phyloP scores from a whole-genome alignment of 1,139 yeast species.

The Candida anutae region DNA sequence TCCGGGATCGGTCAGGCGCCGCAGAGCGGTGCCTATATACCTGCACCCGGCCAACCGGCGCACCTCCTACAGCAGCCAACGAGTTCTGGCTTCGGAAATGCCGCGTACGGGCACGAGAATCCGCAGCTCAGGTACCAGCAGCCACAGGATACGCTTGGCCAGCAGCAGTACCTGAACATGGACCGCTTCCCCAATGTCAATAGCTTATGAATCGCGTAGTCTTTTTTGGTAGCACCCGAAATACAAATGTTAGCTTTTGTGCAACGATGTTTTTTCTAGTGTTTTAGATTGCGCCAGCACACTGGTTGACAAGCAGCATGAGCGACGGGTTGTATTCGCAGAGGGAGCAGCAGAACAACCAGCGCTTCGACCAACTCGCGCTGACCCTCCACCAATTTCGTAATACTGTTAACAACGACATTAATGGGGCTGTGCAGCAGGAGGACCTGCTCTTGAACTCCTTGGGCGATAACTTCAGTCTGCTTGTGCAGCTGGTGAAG shows the following conservation, averaged over 20 bases:
- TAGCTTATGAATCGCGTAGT: conserved; percentile 6
- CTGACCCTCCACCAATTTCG: conserved; percentile 39
- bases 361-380: conserved; percentile 38
- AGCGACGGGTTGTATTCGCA: conserved; percentile 32
- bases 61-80: conserved; percentile 25
- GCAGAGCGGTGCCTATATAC: conserved; percentile 1
- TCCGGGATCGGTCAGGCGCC: conserved; percentile 5
- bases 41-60: conserved; percentile 4
- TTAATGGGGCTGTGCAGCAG: conserved; percentile 35
- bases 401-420: conserved; percentile 36
- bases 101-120: no score
- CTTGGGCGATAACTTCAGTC: conserved; percentile 52
- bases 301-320: conserved; percentile 17
- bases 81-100: conserved; percentile 31
- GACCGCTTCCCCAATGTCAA: conserved; percentile 23
- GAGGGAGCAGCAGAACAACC: conserved; percentile 39
- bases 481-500: conserved; percentile 52
- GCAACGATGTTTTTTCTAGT: neutral
- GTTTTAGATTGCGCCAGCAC: neutral
- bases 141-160: no score
- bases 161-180: conserved; percentile 20
- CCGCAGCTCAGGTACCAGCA: no score
- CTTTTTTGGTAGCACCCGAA: neutral
- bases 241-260: neutral
- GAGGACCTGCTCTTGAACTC: conserved; percentile 42